Conservation (phyloP, 1,284 basidiomycete species). For the Ceratobasidium sp. region DNA sequence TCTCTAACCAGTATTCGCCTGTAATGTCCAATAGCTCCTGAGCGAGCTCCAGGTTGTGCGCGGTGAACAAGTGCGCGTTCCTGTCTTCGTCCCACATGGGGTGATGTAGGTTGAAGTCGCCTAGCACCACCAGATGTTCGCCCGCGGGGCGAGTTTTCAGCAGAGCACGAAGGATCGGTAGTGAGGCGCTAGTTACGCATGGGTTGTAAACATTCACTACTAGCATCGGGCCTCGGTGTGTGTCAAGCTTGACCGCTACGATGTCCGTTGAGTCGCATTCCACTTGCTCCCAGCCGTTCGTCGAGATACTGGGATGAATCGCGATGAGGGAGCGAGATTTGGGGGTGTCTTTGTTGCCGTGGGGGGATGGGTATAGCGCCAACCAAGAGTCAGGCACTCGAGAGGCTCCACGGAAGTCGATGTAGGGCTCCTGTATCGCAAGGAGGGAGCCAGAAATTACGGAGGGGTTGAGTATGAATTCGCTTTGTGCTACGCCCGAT, state of each 20-base stretch:
- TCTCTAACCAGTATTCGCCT: too few relatives aligned
- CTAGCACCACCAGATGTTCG: too few relatives aligned
- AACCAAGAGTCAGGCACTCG: not conserved
- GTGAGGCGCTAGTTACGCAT: not conserved
- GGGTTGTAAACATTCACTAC: slow-evolving; percentile 8
- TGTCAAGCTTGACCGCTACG: not conserved
- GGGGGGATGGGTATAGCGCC: not conserved
- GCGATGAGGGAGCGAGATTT: not conserved
- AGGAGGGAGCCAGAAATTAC: not conserved
- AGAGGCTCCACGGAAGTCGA: not conserved
- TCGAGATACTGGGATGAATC: not conserved
- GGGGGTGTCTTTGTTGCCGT: not conserved
- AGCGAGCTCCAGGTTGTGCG: too few relatives aligned
- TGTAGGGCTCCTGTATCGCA: slow-evolving; percentile 5
- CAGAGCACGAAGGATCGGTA: not conserved
- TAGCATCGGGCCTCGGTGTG: not conserved
- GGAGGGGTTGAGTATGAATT: not conserved
- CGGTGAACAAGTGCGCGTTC: too few relatives aligned
- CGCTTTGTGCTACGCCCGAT: not conserved
- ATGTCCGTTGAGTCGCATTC: not conserved
- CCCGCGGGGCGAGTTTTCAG: too few relatives aligned
- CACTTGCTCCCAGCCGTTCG: slow-evolving; percentile 10
- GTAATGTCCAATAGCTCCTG: too few relatives aligned
- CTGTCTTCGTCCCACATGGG: too few relatives aligned
- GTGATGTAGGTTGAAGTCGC: too few relatives aligned